Percentiles rank a stretch among this genome's conserved stretches.
These are phyloP conservation scores for Blumeriella jaapii DNA, from an alignment of 2,329 filamentous ascomycete genomes.

Conservation along the genomic window DNA sequence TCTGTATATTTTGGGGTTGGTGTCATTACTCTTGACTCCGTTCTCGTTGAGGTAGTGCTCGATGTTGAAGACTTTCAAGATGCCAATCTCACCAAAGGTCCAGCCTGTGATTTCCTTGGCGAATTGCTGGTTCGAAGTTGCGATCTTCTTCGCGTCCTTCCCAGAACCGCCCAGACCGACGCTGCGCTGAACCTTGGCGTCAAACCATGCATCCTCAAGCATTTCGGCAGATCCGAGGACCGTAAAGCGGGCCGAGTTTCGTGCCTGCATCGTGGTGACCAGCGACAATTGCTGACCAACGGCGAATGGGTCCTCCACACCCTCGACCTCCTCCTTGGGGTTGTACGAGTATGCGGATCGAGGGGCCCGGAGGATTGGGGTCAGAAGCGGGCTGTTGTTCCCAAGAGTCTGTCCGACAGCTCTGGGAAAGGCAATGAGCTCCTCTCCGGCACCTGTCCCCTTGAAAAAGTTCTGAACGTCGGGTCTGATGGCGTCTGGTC, in stretches of 20 bases:
- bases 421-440: constrained; percentile 68
- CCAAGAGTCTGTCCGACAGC: constrained; percentile 75
- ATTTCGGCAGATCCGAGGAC: constrained; percentile 79
- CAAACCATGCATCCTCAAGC: constrained; percentile 82
- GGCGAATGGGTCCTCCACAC: constrained; percentile 72
- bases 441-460: constrained; percentile 38
- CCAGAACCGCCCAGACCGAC: constrained; percentile 32
- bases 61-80: constrained; percentile 72
- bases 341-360: constrained; percentile 88
- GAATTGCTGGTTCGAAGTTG: constrained; percentile 74
- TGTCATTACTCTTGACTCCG: constrained; percentile 37
- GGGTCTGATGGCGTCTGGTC: constrained; percentile 51
- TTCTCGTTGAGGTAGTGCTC: constrained; percentile 61
- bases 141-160: constrained; percentile 39
- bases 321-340: constrained; percentile 68
- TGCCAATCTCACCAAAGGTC: constrained; percentile 90
- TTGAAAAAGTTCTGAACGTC: constrained; percentile 71
- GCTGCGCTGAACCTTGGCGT: constrained; percentile 54
- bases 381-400: constrained; percentile 59
- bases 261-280: constrained; percentile 77
- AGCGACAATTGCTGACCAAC: constrained; percentile 74
- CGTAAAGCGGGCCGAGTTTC: constrained; percentile 84
- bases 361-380: constrained; percentile 72
- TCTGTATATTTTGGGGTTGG: constrained; percentile 82
- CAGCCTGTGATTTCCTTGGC: constrained; percentile 79